A percentile compares a stretch with the other conserved stretches of the same genome.
Evolutionary conservation across 805 yeast genomes (phyloP).

Genomic region (Starmerella kuoi): DNA sequence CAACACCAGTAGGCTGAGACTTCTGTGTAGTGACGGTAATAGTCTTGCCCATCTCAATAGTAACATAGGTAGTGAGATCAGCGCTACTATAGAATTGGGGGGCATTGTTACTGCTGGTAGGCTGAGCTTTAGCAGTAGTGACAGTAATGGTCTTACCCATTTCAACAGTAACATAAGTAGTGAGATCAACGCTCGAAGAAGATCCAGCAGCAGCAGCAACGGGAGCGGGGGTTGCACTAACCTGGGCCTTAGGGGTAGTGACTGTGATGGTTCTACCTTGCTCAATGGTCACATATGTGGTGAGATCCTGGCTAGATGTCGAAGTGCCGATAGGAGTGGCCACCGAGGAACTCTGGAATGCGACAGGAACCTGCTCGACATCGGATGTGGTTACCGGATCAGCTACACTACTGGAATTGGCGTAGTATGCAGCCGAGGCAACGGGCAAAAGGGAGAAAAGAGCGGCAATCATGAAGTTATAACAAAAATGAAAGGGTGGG

Average conservation of each 20-base stretch:
- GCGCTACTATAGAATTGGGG: background rate
- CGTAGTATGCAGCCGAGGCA: slow-evolving; percentile 3
- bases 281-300: slow-evolving; percentile 15
- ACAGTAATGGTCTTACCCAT: slow-evolving; percentile 20
- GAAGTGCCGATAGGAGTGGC: background rate
- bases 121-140: slow-evolving; percentile 1
- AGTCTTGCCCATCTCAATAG: slow-evolving; percentile 21
- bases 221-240: slow-evolving; percentile 3
- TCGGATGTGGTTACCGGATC: background rate
- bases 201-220: slow-evolving; percentile 1
- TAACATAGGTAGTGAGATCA: slow-evolving; percentile 19
- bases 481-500: background rate
- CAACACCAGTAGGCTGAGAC: slow-evolving; percentile 11
- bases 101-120: background rate
- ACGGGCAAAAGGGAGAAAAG: slow-evolving; percentile 4
- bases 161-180: slow-evolving; percentile 16
- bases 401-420: slow-evolving; percentile 1
- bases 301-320: background rate
- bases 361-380: background rate
- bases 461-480: background rate
- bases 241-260: background rate
- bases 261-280: slow-evolving; percentile 19
- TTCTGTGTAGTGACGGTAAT: slow-evolving; percentile 19
- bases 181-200: background rate
- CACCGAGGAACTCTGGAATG: background rate